Evolutionary conservation across 106 monocot genomes (phyloP).

Genomic region (Hemerocallis citrina): DNA sequence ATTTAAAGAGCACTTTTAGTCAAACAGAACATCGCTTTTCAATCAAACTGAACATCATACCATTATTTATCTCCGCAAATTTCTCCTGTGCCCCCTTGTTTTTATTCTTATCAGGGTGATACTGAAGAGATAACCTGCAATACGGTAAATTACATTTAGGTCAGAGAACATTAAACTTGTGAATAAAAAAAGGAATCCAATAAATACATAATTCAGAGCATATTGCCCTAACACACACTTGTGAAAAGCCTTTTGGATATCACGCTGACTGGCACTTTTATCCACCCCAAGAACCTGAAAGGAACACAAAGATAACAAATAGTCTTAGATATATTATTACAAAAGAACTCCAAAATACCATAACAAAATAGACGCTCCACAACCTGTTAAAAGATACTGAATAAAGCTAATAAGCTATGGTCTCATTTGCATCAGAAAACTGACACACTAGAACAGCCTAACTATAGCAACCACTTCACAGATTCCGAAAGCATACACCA

Average conservation of each 20-base stretch:
- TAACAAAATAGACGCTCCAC: background rate
- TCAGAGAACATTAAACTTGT: background rate
- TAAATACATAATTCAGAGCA: background rate
- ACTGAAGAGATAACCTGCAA: constrained; percentile 85
- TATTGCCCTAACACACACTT: constrained; percentile 33
- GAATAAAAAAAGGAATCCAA: background rate
- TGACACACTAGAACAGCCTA: background rate
- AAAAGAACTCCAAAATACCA: background rate
- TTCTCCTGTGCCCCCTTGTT: constrained; percentile 85
- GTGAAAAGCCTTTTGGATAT: constrained; percentile 96
- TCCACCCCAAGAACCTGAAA: constrained; percentile 92
- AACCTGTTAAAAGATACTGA: too few relatives aligned
- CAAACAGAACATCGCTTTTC: too few relatives aligned
- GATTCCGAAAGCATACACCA: too few relatives aligned
- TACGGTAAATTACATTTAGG: background rate
- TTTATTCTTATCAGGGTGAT: constrained; percentile 99
- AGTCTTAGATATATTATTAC: background rate
- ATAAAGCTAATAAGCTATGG: too few relatives aligned
- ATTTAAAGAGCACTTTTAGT: too few relatives aligned
- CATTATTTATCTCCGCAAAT: constrained; percentile 94
- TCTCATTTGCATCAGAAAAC: background rate
- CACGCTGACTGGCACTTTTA: constrained; percentile 73
- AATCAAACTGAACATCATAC: constrained; percentile 28
- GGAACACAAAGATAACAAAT: background rate
- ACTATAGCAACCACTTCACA: too few relatives aligned